phyloP scores from a whole-genome alignment of 2,329 filamentous ascomycete genomes.

The Penicillium sp. region DNA sequence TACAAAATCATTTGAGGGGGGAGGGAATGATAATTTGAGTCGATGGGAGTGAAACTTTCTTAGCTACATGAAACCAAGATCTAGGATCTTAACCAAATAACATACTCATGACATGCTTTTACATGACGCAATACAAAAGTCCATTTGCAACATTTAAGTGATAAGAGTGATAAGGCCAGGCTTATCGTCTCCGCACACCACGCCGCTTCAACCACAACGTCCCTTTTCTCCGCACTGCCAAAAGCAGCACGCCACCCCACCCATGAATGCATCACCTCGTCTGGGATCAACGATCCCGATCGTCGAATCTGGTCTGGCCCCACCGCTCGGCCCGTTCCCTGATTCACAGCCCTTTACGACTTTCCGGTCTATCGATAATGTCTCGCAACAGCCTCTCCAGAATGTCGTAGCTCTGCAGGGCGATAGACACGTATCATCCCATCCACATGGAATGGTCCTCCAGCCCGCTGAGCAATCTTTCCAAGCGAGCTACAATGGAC shows the following conservation, averaged over 20 bases:
- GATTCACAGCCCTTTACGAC: constrained; percentile 29
- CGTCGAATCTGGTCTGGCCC: constrained; percentile 23
- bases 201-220: constrained; percentile 29
- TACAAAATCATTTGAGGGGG: background rate
- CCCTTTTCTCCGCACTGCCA: constrained; percentile 21
- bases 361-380: constrained; percentile 26
- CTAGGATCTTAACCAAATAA: constrained; percentile 2
- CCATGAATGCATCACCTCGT: constrained; percentile 30
- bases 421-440: constrained; percentile 10
- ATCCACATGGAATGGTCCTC: constrained; percentile 20
- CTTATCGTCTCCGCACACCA: constrained; percentile 5
- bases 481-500: constrained; percentile 14
- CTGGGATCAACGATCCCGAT: constrained; percentile 15
- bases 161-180: background rate
- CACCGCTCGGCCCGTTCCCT: constrained; percentile 20
- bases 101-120: constrained; percentile 11
- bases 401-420: constrained; percentile 14
- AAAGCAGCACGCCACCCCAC: constrained; percentile 30
- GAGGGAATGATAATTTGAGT: background rate
- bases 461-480: constrained; percentile 18
- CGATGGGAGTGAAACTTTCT: too few species aligned
- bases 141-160: background rate
- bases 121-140: constrained; percentile 7
- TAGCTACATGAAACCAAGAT: too few species aligned
- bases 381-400: constrained; percentile 19